A percentile compares a stretch with the other conserved stretches of the same genome.
phyloP scores from a whole-genome alignment of 345 rosid genomes.

The Dovyalis caffra region DNA sequence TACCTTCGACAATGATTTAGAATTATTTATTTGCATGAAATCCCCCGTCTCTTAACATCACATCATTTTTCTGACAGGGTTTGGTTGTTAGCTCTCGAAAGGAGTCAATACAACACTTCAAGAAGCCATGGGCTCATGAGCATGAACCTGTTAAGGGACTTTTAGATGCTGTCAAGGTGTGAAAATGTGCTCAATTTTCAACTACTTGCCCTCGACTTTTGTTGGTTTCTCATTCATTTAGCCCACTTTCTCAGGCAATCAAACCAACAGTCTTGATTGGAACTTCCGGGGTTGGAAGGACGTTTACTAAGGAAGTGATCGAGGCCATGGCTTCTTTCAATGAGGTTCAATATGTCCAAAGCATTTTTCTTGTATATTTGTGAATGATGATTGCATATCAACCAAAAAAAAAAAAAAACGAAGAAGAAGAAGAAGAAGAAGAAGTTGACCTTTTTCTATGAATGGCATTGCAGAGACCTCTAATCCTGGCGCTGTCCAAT shows the following conservation, averaged over 20 bases:
- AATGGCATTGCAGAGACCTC: conserved; percentile 62
- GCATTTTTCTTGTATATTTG: background rate
- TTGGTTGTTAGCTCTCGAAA: conserved; percentile 68
- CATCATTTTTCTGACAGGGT: conserved; percentile 41
- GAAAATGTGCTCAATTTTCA: conserved; percentile 3
- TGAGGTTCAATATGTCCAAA: conserved; percentile 43
- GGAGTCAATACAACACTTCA: conserved; percentile 83
- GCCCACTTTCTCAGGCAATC: conserved; percentile 52
- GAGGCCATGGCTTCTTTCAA: conserved; percentile 74
- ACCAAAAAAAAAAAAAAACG: background rate
- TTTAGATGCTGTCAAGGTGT: conserved; percentile 70
- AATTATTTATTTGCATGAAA: background rate
- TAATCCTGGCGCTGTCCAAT: conserved; percentile 87
- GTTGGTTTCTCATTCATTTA: background rate
- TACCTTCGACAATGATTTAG: background rate
- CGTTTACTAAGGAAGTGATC: conserved; percentile 82
- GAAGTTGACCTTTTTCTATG: background rate
- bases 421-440: too few relatives aligned
- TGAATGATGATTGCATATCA: background rate
- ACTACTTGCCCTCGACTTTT: background rate
- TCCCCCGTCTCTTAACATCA: background rate
- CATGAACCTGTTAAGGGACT: conserved; percentile 70
- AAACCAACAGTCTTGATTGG: conserved; percentile 91
- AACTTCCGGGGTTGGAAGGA: conserved; percentile 83
- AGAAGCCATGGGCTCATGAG: conserved; percentile 94